Conservation (phyloP, 1,284 basidiomycete genomes). For the Melampsora americana region DNA sequence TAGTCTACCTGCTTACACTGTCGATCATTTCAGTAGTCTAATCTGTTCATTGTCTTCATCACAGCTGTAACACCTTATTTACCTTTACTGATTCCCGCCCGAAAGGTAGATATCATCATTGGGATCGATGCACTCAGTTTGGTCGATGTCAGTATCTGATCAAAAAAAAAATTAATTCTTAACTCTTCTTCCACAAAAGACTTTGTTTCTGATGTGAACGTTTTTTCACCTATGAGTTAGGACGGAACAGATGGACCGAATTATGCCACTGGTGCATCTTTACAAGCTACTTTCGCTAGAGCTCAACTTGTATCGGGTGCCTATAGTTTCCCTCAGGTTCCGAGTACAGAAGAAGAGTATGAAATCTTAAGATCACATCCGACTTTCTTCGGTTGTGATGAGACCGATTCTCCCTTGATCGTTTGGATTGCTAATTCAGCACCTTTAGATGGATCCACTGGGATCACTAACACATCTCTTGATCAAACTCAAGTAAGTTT, state of each 20-base stretch:
- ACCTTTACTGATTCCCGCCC: slow-evolving; percentile 28
- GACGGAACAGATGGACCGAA: background rate
- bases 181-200: too few species aligned
- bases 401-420: slow-evolving; percentile 21
- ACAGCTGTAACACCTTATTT: slow-evolving; percentile 38
- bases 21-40: background rate
- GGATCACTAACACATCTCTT: slow-evolving; percentile 31
- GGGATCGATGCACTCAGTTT: slow-evolving; percentile 29
- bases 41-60: background rate
- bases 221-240: slow-evolving; percentile 12
- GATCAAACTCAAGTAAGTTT: slow-evolving; percentile 25
- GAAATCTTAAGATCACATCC: slow-evolving; percentile 15
- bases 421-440: slow-evolving; percentile 39
- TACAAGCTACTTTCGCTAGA: slow-evolving; percentile 21
- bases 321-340: slow-evolving; percentile 9
- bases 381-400: slow-evolving; percentile 32
- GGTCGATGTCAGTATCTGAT: slow-evolving; percentile 14
- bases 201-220: background rate
- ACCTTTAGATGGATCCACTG: slow-evolving; percentile 7
- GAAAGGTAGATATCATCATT: slow-evolving; percentile 35
- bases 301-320: background rate
- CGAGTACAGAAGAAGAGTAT: background rate
- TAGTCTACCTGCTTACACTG: background rate
- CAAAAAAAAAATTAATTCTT: too few species aligned
- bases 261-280: slow-evolving; percentile 28